Evolutionary conservation across 192 early-diverging fungal species (phyloP), one percentile per base, ranked within the genome.

Genomic region (Backusella luteola): DNA sequence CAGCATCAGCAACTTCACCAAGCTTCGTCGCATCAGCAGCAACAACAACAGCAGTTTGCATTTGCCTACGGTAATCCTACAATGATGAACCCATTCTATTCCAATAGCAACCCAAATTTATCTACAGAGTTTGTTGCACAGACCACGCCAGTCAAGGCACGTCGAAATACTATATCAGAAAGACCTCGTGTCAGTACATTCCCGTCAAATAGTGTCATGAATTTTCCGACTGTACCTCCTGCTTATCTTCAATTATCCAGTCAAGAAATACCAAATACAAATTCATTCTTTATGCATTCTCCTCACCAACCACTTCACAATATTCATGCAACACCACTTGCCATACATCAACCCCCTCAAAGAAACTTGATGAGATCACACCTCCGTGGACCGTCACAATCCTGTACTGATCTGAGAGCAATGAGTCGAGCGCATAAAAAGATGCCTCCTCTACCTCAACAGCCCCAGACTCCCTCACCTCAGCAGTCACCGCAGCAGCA

Each of bases 101-200:
- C 67, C 67, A 68, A 68, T n/a, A 68, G 29, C 32, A 68, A 68
- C 15, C 67, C 67, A 9, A 68, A 19, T 68, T 35, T 35, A 35
- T 36, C 67, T 63, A 63, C 56, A 11, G 56, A 63, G 23, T 63
- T 17, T 68, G 29, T 68, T 68, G 35, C 67, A 34, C 42, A 29
- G 70, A 71, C 35, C 26, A 63, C 26, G 23, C 21, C 70, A 71
- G 42, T 49, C 39, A 71, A 71, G 29, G 39, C 70, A 26, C 35
- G 70, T 34, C 42, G 70, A 71, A 71, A 71, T 71, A 71, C 70
- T 8, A 71, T 71, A 44, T 71, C 70, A 12, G 36, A 71, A n/a
- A 71, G 70, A 17, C 70, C 70, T 63, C 56, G 56, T 63, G 56
- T 63, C 26, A 63, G 26, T 63, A 12, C 56, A 29, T 29, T 63